Percentiles rank a stretch among this genome's conserved stretches.
phyloP scores from a whole-genome alignment of 306 rosid genomes.

The Quercus engelmannii region DNA sequence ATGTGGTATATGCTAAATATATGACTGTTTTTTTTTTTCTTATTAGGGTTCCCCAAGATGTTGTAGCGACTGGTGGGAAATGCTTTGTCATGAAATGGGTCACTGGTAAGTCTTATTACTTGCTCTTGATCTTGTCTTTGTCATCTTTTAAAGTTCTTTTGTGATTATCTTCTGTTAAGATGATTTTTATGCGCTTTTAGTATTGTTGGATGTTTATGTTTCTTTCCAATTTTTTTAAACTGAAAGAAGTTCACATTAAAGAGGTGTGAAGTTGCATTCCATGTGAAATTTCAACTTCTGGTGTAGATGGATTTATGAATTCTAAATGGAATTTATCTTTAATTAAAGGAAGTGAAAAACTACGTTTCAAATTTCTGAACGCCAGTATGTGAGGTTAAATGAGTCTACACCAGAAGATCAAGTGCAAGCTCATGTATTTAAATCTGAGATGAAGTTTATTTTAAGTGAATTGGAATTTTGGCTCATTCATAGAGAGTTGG shows the following conservation, averaged over 20 bases:
- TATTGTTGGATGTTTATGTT: not conserved
- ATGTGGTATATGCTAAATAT: conserved; percentile 7
- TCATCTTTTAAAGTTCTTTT: not conserved
- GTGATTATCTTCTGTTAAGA: not conserved
- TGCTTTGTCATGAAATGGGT: conserved; percentile 87
- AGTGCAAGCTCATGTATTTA: not conserved
- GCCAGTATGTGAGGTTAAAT: not conserved
- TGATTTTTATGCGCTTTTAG: not conserved
- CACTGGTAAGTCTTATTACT: conserved; percentile 45
- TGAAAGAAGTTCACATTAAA: not conserved
- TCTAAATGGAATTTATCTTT: not conserved
- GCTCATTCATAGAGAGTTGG: no score
- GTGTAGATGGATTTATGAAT: not conserved
- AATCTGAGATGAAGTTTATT: not conserved
- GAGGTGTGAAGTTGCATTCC: not conserved
- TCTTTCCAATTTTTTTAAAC: not conserved
- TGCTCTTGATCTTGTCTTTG: not conserved
- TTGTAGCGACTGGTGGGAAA: conserved; percentile 90
- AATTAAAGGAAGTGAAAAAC: not conserved
- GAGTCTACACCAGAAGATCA: not conserved
- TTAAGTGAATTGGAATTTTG: no score
- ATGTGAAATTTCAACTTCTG: not conserved
- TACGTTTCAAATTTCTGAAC: not conserved
- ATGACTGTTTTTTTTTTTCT: not conserved
- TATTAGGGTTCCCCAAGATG: conserved; percentile 94